Percentiles rank a stretch among this genome's conserved stretches.
phyloP scores from a whole-genome alignment of 1,284 basidiomycete genomes.

The Ceratobasidium sp. region DNA sequence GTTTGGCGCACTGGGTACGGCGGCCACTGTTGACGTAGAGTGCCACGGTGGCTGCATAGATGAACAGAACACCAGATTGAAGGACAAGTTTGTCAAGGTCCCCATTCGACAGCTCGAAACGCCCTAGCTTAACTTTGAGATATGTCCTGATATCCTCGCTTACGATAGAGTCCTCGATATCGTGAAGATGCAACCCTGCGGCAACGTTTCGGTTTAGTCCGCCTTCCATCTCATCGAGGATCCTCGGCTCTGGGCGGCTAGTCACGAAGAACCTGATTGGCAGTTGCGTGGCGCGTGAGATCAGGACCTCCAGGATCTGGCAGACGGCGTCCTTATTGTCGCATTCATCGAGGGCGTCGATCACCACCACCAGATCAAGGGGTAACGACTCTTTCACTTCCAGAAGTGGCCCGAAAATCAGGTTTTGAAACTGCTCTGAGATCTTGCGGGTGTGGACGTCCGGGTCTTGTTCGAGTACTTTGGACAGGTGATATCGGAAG shows the following conservation, averaged over 20 bases:
- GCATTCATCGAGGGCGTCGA: conserved; percentile 18
- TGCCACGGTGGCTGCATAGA: conserved; percentile 26
- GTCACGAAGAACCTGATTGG: not conserved
- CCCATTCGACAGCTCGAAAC: not conserved
- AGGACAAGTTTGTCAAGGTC: not conserved
- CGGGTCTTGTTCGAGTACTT: not conserved
- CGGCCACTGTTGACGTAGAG: not conserved
- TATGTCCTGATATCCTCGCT: not conserved
- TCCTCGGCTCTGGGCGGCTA: not conserved
- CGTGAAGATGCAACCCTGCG: not conserved
- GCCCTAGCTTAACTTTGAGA: not conserved
- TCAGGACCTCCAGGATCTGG: not conserved
- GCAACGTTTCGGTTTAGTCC: not conserved
- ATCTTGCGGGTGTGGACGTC: not conserved
- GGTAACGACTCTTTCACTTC: not conserved
- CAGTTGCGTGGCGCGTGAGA: not conserved
- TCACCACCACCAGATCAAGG: not conserved
- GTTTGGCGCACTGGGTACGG: not conserved
- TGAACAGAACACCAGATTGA: conserved; percentile 15
- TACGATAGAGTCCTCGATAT: not conserved
- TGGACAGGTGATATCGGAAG: not conserved
- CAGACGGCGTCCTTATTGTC: not conserved
- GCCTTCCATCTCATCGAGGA: not conserved
- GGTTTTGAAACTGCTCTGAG: not conserved
- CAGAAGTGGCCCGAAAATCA: not conserved